These are phyloP conservation scores for Zhuliangozyma parablackwelliae DNA, from an alignment of 1,139 yeast genomes.

Conservation along the genomic window DNA sequence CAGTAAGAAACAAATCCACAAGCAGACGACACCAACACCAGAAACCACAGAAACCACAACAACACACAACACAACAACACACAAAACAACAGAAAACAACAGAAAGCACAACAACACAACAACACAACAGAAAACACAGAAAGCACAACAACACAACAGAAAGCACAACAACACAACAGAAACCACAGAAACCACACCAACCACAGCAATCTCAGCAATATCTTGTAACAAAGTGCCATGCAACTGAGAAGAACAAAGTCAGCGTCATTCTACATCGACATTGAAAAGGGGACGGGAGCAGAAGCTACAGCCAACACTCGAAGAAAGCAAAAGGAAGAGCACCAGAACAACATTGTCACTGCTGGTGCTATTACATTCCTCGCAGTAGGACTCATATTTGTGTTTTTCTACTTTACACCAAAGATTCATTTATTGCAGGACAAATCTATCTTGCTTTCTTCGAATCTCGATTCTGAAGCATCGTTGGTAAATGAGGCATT, in stretches of 20 bases:
- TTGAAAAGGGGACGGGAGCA: constrained; percentile 12
- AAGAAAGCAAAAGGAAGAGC: background rate
- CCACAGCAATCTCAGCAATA: background rate
- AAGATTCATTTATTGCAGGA: background rate
- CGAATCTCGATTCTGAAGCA: background rate
- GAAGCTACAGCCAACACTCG: constrained; percentile 1
- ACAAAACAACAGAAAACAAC: no score
- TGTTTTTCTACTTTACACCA: no score
- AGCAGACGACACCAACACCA: no score
- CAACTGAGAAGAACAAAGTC: constrained; percentile 6
- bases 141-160: no score
- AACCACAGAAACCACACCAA: background rate
- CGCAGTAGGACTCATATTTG: no score
- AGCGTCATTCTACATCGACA: constrained; percentile 14
- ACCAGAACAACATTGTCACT: constrained; percentile 1
- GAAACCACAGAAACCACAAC: no score
- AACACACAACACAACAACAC: no score
- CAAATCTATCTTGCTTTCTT: constrained; percentile 5
- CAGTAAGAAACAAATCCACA: no score
- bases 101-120: no score
- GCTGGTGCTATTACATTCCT: background rate
- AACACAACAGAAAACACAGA: no score
- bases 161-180: background rate
- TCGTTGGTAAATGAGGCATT: no score
- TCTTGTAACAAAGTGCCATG: background rate